Base-by-base conservation (phyloP, 352 stramenopile species). In the Thraustotheca clavata region DNA sequence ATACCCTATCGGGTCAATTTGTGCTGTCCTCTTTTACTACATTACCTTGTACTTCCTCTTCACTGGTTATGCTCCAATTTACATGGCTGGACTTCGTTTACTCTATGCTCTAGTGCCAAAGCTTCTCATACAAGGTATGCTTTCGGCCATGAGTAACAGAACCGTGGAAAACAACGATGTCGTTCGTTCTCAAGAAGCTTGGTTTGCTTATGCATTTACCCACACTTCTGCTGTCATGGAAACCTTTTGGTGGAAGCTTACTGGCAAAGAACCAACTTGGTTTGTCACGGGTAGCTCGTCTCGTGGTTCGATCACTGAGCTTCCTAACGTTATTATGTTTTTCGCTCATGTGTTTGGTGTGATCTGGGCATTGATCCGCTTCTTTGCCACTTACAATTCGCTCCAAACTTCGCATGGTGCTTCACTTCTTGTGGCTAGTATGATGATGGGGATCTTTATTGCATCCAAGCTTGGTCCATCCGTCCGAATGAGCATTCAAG, bases 41-140 rank as follows among this genome's bases (percentile, higher is more conserved):
- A 78, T 91, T 59, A 86, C 83, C 49, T 67, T 89, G 24, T 93
- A 90, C 79, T 92, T 92, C 70, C 65, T 92, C 59, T 92, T 87
- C 78, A 89, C 79, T 20, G 83, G 83, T 27, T 88, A 90, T 67
- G 81, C 83, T 14, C 83, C 83, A 12, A 91, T 93, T 65, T 93
- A 78, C 74, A 73, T 89, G 32, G 80, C 79, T 32, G 81, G 81
- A 22, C 74, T 87, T 55, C 83, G 83, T 40, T 72, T 92, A 57
- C 71, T 87, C 9, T 68, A 78, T 32, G 80, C 73, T 32, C 54
- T 91, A 3, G 76, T 91, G 43, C 83, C 83, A 22, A 88, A 89
- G 73, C 72, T 93, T 7, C 73, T 93, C 46, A 77, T 88, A 20
- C 81, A 88, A 49, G 80, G 81, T 48, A 63, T 83, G 43, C 65